These are phyloP conservation scores for Amanita fuliginea DNA, from an alignment of 768 basidiomycete species.

Conservation along the genomic window DNA sequence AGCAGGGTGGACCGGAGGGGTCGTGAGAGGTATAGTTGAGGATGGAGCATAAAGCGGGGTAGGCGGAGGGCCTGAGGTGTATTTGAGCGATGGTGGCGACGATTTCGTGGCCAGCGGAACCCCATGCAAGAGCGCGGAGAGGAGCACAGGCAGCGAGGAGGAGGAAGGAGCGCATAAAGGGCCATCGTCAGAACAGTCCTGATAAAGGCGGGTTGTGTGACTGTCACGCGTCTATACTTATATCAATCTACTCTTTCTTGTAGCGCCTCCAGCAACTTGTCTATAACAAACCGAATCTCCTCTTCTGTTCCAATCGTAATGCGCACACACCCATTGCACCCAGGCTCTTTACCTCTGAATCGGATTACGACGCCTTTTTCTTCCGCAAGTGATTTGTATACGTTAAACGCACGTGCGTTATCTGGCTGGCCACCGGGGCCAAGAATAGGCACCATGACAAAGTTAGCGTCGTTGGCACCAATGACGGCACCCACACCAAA, in stretches of 20 bases:
- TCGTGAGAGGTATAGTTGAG: constrained; percentile 37
- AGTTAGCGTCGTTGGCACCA: constrained; percentile 86
- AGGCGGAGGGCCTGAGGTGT: constrained; percentile 66
- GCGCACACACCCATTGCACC: constrained; percentile 79
- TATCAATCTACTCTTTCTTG: neutral
- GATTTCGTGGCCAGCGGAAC: constrained; percentile 72
- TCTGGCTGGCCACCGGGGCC: constrained; percentile 37
- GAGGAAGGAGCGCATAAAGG: neutral
- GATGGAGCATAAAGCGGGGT: constrained; percentile 58
- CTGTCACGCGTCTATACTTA: neutral
- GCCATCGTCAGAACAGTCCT: neutral
- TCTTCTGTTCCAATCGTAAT: constrained; percentile 81
- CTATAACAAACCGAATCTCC: constrained; percentile 59
- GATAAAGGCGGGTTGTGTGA: too few relatives aligned
- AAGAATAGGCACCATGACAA: constrained; percentile 72
- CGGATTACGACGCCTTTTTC: constrained; percentile 81
- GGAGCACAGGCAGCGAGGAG: neutral
- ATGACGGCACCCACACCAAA: constrained; percentile 58
- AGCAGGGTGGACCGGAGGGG: constrained; percentile 41
- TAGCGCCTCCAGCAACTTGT: constrained; percentile 42
- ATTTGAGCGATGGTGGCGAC: constrained; percentile 93
- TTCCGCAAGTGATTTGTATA: constrained; percentile 83
- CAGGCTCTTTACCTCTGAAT: constrained; percentile 76
- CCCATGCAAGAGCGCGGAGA: constrained; percentile 23
- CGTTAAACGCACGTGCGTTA: constrained; percentile 43